Base-by-base conservation (phyloP, 352 stramenopile species). In the Peronospora tabacina region DNA sequence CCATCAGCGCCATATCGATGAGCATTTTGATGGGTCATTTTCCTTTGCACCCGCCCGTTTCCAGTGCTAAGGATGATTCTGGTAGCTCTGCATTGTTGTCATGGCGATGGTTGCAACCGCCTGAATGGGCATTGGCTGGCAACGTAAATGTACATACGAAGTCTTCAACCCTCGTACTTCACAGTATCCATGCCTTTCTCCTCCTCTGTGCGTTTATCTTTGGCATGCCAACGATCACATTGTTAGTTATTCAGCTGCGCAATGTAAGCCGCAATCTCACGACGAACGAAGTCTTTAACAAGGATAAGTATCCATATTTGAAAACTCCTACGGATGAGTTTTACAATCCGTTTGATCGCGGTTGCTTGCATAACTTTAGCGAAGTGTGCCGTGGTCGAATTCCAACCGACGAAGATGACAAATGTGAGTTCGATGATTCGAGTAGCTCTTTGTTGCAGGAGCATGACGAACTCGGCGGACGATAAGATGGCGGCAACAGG, bases 251-350 rank as follows among this genome's bases (percentile, higher is more conserved):
- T 24, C 81, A 92, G 46, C 55, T 89, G 5, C 78, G 81, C 29
- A 92, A 92, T 33, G 72, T 90, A 20, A 52, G 55, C 7, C 65
- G 59, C 35, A 90, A 88, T 47, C 49, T 92, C 34, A 92, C 81
- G 13, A 90, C 79, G 26, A 92, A 92, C 55, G 81, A 92, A 61
- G 66, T 87, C n/a, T 90, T 92, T 55, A 92, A 92, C 58, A 90
- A 87, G 49, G 81, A 87, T 74, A 92, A 92, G 65, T 92, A 92
- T 45, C 58, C 72, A 42, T 91, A 91, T 54, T 46, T 92, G 26
- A 90, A 87, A 64, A 86, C 78, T 15, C 43, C 69, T n/a, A 68
- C 76, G 58, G 76, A 88, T 44, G 73, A 84, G 44, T 92, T 89
- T 61, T 68, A 72, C 45, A 92, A 90, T 47, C 81, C 81, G 17